Base-by-base conservation (phyloP, 2,329 filamentous ascomycete genomes). In the Verticillium nubilum region DNA sequence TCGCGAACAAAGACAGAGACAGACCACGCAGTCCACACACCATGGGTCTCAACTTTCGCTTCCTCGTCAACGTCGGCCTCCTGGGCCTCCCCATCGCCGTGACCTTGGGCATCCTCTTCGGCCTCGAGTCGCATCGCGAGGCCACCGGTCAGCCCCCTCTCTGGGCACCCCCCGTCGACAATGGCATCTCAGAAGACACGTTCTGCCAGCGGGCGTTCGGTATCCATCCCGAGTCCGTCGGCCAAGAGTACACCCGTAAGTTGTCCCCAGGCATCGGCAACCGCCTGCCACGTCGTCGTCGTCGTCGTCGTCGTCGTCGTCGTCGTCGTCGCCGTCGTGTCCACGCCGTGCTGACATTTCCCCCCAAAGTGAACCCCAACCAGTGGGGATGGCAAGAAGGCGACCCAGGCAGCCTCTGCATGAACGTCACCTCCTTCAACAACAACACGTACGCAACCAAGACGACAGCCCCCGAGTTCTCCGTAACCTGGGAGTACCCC, bases 401-500 rank as follows among this genome's bases (percentile, higher is more conserved):
- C 10, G 67, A 71, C 17, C 65, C 68, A 2, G 79, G 79, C 37
- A 67, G 64, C 19, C 67, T 84, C 27, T 84, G 82, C 67, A 74
- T 84, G 75, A 80, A 82, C 71, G 75, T 83, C 47, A 79, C 76
- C 2, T 73, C 74, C 1, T 77, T 73, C 69, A 76, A 80, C 68
- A 84, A 84, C 67, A 73, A 74, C 57, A 79, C 79, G 4, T 84
- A 83, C 60, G 64, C 76, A 0, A 78, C 78, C 42, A 71, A 76
- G 19, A 70, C 70, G 23, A 74, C 76, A 0, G 80, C 80, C 1
- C 80, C 82, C 26, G 67, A 70, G 47, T 84, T 79, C 71, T 79
- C 75, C 13, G 75, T 80, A n/a, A 82, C 80, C 42, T 85, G 82
- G 82, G 67, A 79, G 63, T 85, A 79, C 61, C 71, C 76, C 10